Percentiles rank a stretch among this genome's conserved stretches.
phyloP scores from a whole-genome alignment of 202 grass and related monocot genomes.

The Saccharum hybrid region DNA sequence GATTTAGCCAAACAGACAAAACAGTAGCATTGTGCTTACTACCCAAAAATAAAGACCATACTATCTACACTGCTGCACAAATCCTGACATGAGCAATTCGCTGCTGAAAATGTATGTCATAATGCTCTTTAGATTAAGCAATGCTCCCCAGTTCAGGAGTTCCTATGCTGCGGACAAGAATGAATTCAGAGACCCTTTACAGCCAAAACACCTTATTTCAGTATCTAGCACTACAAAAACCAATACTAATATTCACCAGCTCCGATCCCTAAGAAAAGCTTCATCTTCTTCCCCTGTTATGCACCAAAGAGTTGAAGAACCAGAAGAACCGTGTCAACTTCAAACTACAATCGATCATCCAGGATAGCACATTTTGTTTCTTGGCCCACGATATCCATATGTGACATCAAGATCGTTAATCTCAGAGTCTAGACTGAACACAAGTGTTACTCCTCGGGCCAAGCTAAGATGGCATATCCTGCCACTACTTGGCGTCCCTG shows the following conservation, averaged over 20 bases:
- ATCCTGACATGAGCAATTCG: background rate
- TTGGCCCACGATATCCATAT: background rate
- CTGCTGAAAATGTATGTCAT: background rate
- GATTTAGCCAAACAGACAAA: background rate
- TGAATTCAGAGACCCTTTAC: constrained; percentile 22
- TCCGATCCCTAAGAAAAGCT: background rate
- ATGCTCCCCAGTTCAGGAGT: constrained; percentile 10
- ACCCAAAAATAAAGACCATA: background rate
- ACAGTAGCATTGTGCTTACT: background rate
- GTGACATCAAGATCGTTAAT: background rate
- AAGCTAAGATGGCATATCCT: constrained; percentile 29
- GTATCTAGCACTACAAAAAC: background rate
- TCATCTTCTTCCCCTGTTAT: background rate
- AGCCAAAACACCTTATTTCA: background rate
- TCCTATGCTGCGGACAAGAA: background rate
- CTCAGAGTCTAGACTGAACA: background rate
- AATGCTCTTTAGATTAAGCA: background rate
- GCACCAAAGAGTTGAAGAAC: background rate
- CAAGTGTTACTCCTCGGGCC: background rate
- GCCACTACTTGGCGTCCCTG: background rate
- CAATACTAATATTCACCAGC: background rate
- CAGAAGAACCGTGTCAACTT: background rate
- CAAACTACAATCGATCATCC: background rate
- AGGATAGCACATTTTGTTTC: constrained; percentile 1
- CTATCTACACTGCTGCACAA: background rate